Evolutionary conservation across 768 basidiomycete genomes (phyloP), one percentile per base, ranked within the genome.

Genomic region (Tulasnella sp.): DNA sequence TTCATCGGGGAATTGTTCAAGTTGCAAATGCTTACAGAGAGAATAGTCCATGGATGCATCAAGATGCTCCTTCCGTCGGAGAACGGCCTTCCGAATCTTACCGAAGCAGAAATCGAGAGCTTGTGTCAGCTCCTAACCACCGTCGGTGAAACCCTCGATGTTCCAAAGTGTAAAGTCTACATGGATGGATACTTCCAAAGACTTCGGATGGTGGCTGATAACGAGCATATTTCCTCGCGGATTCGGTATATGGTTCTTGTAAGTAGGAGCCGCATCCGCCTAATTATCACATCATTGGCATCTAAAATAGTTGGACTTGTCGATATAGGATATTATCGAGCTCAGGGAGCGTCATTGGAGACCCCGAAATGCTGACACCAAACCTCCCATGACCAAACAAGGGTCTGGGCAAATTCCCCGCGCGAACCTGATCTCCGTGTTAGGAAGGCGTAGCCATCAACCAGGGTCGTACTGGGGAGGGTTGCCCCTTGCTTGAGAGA

Each of bases 321-420:
- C 10, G 14, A 44, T 16, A 44, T 16, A 98, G 96, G 97, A 98
- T 86, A 88, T 98, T 74, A 89, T 97, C 78, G 97, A 98, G 83
- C 88, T 97, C 71, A 93, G 96, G 75, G 89, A 91, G 39, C 91
- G 92, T 76, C 92, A 90, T 84, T 98, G 97, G 97, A 84, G 91
- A 52, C 85, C 89, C 62, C 91, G 95, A 74, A 91, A 92, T 83
- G 86, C 86, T 71, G 88, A 92, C 38, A 91, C 92, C 75, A 94
- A 93, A 12, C 96, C 96, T 8, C 88, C 92, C 40, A 98, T 95
- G 6, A 91, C 98, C 82, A 93, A 96, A 68, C 92, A 95, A 81
- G 89, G 42, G 42, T 12, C 10, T 98, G 39, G 96, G 96, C 82
- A 92, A 94, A 85, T 21, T n/a, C 21, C 48, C 3, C 18, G 21